A percentile compares a stretch with the other conserved stretches of the same genome.
These are phyloP conservation scores for Colletotrichum costaricense DNA, from an alignment of 2,329 filamentous ascomycete genomes.

Conservation along the genomic window DNA sequence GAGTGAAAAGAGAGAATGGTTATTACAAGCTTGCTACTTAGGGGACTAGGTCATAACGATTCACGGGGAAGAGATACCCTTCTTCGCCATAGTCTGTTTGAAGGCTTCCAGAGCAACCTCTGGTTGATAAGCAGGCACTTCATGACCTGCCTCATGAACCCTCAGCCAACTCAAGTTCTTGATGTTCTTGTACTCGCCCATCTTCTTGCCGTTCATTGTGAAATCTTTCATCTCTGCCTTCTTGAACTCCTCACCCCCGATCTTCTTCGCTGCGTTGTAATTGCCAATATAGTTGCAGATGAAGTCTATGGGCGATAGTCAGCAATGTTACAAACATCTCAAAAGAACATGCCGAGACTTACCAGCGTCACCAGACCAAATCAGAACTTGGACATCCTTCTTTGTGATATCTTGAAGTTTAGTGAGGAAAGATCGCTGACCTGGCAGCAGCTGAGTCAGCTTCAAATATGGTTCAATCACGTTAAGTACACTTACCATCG, in stretches of 20 bases:
- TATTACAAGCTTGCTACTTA: neutral
- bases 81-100: constrained; percentile 61
- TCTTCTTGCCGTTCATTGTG: constrained; percentile 57
- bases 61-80: constrained; percentile 49
- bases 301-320: constrained; percentile 51
- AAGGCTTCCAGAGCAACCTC: constrained; percentile 51
- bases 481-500: constrained; percentile 44
- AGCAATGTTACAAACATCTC: neutral
- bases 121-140: constrained; percentile 40
- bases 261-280: constrained; percentile 16
- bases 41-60: neutral
- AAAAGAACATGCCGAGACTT: constrained; percentile 17
- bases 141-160: constrained; percentile 59
- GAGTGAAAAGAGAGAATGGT: neutral
- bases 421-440: constrained; percentile 56
- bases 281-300: constrained; percentile 70
- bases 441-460: constrained; percentile 35
- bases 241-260: constrained; percentile 56
- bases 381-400: constrained; percentile 58
- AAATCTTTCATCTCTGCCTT: constrained; percentile 47
- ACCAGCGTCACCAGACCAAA: constrained; percentile 67
- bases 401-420: constrained; percentile 57
- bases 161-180: constrained; percentile 61
- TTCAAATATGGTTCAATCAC: neutral
- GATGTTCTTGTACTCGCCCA: constrained; percentile 61